Base-by-base conservation (phyloP, 768 basidiomycete genomes). In the Trametes meyenii region DNA sequence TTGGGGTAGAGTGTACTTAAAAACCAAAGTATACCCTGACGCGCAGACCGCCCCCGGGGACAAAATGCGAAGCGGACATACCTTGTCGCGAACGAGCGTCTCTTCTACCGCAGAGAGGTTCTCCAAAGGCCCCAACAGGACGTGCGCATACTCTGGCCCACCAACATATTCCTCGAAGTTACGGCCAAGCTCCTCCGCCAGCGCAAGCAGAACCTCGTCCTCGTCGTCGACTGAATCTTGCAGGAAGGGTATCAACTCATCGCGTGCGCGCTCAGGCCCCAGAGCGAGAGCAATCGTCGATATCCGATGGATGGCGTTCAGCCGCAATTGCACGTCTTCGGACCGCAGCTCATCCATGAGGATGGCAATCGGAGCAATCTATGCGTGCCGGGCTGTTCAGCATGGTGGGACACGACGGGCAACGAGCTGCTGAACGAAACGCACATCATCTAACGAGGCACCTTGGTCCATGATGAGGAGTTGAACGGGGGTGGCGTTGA, bases 191-290 rank as follows among this genome's bases (percentile, higher is more conserved):
- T 98, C 97, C 68, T 98, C 96, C 19, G 96, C 94, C 52, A 99
- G 80, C 5, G 96, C 96, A 46, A 99, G 83, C 43, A 99, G 80
- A 33, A 99, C 96, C 71, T 99, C 97, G 74, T 99, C 97, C 76
- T 99, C 97, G 71, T 99, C 97, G 75, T 99, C 97, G 66, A 99
- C 88, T n/a, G 94, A 96, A 71, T 99, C 96, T 78, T 95, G 94
- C 55, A 99, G 85, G 80, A 99, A 99, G 1, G 95, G 93, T 64
- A 99, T 85, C 67, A 99, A 85, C 73, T 99, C 97, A 57, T 94
- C 91, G 64, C 96, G 86, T 24, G 96, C 92, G 68, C 97, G 92
- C 80, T 96, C 91, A 44, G 94, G 87, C 6, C 97, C 96, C 53
- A 99, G 83, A 17, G 97, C 97, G 64, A 99, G 85, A 5, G 96